phyloP scores from a whole-genome alignment of 495 filamentous ascomycete genomes.

The Penicillium diatomitis region DNA sequence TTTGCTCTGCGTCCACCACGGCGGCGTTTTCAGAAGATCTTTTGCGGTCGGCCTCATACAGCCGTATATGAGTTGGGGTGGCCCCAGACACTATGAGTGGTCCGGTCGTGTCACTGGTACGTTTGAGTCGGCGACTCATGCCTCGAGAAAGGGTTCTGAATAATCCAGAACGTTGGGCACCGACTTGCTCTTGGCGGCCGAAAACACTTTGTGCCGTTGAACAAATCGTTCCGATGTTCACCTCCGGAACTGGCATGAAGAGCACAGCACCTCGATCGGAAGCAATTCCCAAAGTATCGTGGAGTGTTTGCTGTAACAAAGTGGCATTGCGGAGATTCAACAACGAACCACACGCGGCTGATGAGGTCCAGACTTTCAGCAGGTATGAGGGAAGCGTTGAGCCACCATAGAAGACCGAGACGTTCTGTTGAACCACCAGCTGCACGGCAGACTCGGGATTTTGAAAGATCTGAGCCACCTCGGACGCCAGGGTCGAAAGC shows the following conservation, averaged over 20 bases:
- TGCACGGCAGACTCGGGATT: constrained; percentile 61
- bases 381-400: constrained; percentile 72
- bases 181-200: constrained; percentile 44
- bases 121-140: constrained; percentile 8
- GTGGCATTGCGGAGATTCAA: constrained; percentile 76
- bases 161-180: constrained; percentile 25
- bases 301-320: constrained; percentile 61
- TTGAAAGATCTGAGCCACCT: constrained; percentile 64
- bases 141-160: constrained; percentile 27
- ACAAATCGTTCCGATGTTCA: constrained; percentile 61
- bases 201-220: constrained; percentile 61
- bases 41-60: too few species aligned
- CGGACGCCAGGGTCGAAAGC: constrained; percentile 57
- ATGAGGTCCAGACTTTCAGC: constrained; percentile 66
- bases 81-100: too few species aligned
- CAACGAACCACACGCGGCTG: constrained; percentile 56
- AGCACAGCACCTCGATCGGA: constrained; percentile 57
- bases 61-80: too few species aligned
- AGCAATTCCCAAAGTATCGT: constrained; percentile 55
- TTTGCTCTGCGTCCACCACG: too few species aligned
- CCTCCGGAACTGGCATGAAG: constrained; percentile 59
- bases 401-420: constrained; percentile 65
- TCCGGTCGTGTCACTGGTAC: too few species aligned
- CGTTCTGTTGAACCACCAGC: constrained; percentile 63
- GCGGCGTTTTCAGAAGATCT: too few species aligned